Evolutionary conservation across 805 yeast genomes (phyloP).

Genomic region (Teunomyces funiuensis): DNA sequence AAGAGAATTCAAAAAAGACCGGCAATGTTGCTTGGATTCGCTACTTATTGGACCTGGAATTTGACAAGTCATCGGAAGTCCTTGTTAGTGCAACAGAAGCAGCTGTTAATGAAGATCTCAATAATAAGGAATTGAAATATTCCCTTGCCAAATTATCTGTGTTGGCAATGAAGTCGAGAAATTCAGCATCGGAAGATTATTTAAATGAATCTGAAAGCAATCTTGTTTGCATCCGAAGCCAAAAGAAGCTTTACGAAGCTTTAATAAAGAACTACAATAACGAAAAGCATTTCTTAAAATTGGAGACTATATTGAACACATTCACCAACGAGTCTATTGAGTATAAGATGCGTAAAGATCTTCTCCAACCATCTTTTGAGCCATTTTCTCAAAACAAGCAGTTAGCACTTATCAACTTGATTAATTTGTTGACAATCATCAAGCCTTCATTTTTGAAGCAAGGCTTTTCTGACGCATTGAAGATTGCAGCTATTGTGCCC

Average conservation of each 20-base stretch:
- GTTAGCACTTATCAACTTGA: slow-evolving; percentile 45
- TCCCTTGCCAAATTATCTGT: slow-evolving; percentile 72
- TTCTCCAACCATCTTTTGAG: slow-evolving; percentile 23
- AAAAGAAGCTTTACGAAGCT: slow-evolving; percentile 33
- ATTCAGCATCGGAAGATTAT: slow-evolving; percentile 10
- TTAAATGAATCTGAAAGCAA: slow-evolving; percentile 50
- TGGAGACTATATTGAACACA: slow-evolving; percentile 24
- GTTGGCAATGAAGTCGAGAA: slow-evolving; percentile 39
- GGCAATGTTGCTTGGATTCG: slow-evolving; percentile 72
- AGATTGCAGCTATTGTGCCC: slow-evolving; percentile 43
- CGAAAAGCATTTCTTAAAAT: slow-evolving; percentile 25
- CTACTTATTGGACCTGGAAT: slow-evolving; percentile 53
- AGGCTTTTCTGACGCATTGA: slow-evolving; percentile 47
- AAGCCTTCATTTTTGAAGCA: slow-evolving; percentile 23
- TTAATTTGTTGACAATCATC: slow-evolving; percentile 52
- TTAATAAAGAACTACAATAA: slow-evolving; percentile 22
- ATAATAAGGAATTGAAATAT: slow-evolving; percentile 54
- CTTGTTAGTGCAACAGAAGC: slow-evolving; percentile 45
- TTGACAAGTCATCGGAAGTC: slow-evolving; percentile 47
- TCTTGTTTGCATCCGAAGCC: slow-evolving; percentile 50
- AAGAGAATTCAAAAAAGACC: slow-evolving; percentile 38
- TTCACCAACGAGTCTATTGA: slow-evolving; percentile 14
- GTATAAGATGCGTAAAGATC: slow-evolving; percentile 11
- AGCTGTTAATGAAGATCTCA: slow-evolving; percentile 36
- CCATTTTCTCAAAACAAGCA: slow-evolving; percentile 37